phyloP scores from a whole-genome alignment of 2,329 filamentous ascomycete genomes.

The Penicillium brasilianum region DNA sequence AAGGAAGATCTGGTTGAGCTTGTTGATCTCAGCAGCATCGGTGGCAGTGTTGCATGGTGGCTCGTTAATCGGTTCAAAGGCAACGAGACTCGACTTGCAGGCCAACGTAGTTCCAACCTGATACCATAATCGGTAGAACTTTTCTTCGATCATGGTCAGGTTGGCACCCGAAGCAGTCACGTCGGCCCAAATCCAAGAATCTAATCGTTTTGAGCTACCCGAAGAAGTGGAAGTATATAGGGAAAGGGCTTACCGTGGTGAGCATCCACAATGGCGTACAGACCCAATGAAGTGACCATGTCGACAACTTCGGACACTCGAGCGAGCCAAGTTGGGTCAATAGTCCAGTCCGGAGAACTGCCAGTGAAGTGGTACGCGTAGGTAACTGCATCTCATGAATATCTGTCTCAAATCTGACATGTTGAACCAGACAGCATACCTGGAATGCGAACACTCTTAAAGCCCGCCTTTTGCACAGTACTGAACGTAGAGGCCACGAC shows the following conservation, averaged over 20 bases:
- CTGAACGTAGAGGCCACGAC: conserved; percentile 58
- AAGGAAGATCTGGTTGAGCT: conserved; percentile 63
- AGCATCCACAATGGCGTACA: conserved; percentile 63
- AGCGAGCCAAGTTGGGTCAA: conserved; percentile 61
- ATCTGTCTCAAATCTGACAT: background rate
- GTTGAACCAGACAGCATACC: conserved; percentile 14
- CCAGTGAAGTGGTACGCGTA: conserved; percentile 62
- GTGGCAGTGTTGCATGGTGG: conserved; percentile 58
- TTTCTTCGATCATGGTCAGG: conserved; percentile 59
- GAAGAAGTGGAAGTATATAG: background rate
- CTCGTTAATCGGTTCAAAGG: conserved; percentile 66
- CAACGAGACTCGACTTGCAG: conserved; percentile 60
- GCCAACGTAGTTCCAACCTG: conserved; percentile 62
- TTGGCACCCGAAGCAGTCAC: conserved; percentile 54
- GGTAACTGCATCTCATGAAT: conserved; percentile 51
- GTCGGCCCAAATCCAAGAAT: conserved; percentile 65
- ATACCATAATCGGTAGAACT: conserved; percentile 61
- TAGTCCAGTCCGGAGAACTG: conserved; percentile 58
- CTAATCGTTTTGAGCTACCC: conserved; percentile 10
- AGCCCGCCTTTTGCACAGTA: conserved; percentile 58
- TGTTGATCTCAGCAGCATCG: conserved; percentile 59
- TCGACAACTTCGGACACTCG: conserved; percentile 64
- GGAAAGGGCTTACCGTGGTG: conserved; percentile 53
- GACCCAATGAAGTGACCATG: conserved; percentile 56
- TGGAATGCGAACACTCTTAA: conserved; percentile 64